These are phyloP conservation scores for Musa itinerans DNA, from an alignment of 176 grass and related monocot species.

Conservation along the genomic window DNA sequence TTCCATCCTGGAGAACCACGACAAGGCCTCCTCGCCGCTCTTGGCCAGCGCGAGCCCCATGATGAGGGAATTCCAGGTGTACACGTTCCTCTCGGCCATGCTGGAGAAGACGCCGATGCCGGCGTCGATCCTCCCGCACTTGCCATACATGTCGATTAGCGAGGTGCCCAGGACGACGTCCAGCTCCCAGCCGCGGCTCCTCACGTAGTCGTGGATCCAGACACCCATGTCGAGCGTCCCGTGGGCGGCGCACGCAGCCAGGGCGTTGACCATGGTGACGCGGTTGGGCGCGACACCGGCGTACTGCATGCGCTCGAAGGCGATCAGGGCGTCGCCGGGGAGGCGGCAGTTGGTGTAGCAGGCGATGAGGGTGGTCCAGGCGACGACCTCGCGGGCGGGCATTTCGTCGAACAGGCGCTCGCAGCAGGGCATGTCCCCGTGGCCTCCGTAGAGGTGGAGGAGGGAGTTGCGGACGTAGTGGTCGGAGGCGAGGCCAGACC, in stretches of 20 bases:
- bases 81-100: conserved; percentile 54
- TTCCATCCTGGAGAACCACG: conserved; percentile 51
- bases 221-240: conserved; percentile 33
- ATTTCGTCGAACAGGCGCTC: conserved; percentile 62
- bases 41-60: conserved; percentile 34
- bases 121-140: conserved; percentile 36
- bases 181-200: conserved; percentile 38
- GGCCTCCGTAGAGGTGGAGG: neutral
- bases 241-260: conserved; percentile 18
- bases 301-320: conserved; percentile 14
- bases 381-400: conserved; percentile 34
- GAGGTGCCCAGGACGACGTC: conserved; percentile 52
- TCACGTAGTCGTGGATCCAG: conserved; percentile 51
- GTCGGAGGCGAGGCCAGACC: conserved; percentile 38
- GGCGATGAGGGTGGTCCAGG: conserved; percentile 24
- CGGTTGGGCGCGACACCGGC: conserved; percentile 45
- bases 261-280: conserved; percentile 52
- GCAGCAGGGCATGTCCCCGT: neutral
- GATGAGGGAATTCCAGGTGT: conserved; percentile 62
- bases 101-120: conserved; percentile 27
- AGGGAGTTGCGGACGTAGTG: conserved; percentile 37
- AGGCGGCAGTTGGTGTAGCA: conserved; percentile 2
- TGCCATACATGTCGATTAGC: conserved; percentile 60
- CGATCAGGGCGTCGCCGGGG: conserved; percentile 1
- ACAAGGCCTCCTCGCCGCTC: conserved; percentile 41